Evolutionary conservation across 352 stramenopile genomes (phyloP), one percentile per base, ranked within the genome.

Genomic region (Phytophthora citricola): DNA sequence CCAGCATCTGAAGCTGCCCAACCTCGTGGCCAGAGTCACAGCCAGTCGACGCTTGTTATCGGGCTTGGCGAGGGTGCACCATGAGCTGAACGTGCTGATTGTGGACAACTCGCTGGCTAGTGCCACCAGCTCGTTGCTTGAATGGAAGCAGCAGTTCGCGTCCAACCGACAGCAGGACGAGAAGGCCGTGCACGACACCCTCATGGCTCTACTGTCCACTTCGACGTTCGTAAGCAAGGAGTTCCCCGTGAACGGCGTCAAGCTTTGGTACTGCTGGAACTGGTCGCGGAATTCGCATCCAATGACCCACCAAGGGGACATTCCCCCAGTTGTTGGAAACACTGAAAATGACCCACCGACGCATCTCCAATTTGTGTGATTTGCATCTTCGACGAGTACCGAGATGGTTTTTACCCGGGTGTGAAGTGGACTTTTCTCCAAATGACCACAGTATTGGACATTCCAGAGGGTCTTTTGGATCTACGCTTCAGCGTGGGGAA

Each of bases 341-440:
- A 24, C 69, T 92, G 48, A 83, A 83, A 69, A 85, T 85, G 73
- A 79, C 76, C 8, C 83, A 92, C 63, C 73, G 78, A 52, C 76
- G 79, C 7, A 75, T 88, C 51, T 80, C 73, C 38, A 82, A 67
- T 61, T 76, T 78, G 45, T 85, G 60, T 38, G 77, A 69, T 26
- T 44, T 89, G 38, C 81, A 81, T 34, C 57, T 83, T 40, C 76
- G 79, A 8, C 78, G 79, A 15, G 75, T 92, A 8, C 83, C 83
- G 5, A 71, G 70, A 17, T 92, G 83, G 83, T 92, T 86, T 46
- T 48, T 90, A 9, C 72, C 83, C 1, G 58, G 72, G 1, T 70
- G 55, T 9, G 74, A 87, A 32, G 71, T 92, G 17, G 78, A 87
- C 29, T 89, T 83, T 38, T 79, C 78, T 6, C 47, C 71, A n/a